phyloP scores from a whole-genome alignment of 441 rosid species.

The Bocquillonia castaneifolia region DNA sequence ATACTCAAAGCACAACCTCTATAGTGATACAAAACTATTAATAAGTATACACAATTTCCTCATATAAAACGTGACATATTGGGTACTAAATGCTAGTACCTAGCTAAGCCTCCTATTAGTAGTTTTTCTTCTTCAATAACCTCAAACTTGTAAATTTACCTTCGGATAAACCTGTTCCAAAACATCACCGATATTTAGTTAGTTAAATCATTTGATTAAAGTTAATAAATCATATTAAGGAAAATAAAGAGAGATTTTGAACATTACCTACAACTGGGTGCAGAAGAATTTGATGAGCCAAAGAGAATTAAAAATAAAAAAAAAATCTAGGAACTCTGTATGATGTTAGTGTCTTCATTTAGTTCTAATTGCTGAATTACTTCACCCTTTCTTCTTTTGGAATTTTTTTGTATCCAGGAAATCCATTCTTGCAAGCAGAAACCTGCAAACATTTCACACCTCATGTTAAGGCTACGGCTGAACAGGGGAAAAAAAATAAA shows the following conservation, averaged over 20 bases:
- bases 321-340: not conserved
- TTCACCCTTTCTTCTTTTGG: constrained; percentile 55
- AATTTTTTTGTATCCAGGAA: constrained; percentile 66
- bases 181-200: constrained; percentile 1
- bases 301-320: too few species aligned
- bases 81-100: not conserved
- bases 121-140: constrained; percentile 15
- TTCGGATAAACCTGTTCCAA: constrained; percentile 28
- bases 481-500: too few species aligned
- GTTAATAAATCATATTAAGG: not conserved
- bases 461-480: too few species aligned
- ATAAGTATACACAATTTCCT: not conserved
- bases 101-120: constrained; percentile 1
- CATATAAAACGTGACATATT: not conserved
- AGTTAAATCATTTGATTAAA: not conserved
- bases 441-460: constrained; percentile 40
- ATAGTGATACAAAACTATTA: not conserved
- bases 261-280: constrained; percentile 29
- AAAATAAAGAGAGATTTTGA: not conserved
- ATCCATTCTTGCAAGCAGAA: constrained; percentile 69
- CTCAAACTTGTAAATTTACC: constrained; percentile 15
- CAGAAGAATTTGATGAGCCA: constrained; percentile 16
- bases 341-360: constrained; percentile 6
- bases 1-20: not conserved
- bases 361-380: constrained; percentile 20